Percentiles rank a stretch among this genome's conserved stretches.
Conservation (phyloP, 129 eudicot species). For the Flaveria bidentis region DNA sequence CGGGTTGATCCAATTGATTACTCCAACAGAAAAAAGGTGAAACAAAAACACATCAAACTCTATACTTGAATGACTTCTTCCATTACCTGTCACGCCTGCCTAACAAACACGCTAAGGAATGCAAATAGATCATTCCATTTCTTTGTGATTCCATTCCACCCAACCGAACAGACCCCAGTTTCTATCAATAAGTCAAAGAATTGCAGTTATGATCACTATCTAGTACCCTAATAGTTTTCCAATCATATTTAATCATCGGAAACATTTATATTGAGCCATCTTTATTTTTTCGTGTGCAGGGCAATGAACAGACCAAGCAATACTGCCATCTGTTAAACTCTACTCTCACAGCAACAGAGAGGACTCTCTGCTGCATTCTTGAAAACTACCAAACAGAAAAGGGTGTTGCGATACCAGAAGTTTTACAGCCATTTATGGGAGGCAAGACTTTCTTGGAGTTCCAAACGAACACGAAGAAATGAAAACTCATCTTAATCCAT, state of each 20-base stretch:
- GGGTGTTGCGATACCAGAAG: constrained; percentile 77
- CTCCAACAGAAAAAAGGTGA: no score
- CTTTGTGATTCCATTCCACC: no score
- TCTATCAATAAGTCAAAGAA: no score
- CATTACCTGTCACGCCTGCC: no score
- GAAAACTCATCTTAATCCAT: neutral
- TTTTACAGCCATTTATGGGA: constrained; percentile 59
- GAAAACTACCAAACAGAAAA: constrained; percentile 80
- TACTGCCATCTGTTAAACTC: constrained; percentile 83
- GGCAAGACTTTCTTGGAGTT: constrained; percentile 73
- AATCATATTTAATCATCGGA: neutral
- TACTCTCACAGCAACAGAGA: constrained; percentile 88
- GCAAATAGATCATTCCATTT: no score
- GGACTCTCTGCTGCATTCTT: constrained; percentile 83
- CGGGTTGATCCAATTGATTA: no score
- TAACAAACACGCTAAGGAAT: no score
- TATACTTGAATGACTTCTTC: no score
- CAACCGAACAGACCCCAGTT: no score
- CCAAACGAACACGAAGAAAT: constrained; percentile 12
- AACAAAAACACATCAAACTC: no score
- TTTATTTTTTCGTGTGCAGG: constrained; percentile 35
- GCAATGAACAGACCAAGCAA: constrained; percentile 66
- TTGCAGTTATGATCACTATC: no score
- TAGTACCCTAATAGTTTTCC: neutral
- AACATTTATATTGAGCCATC: neutral